These are phyloP conservation scores for Trichoderma aggressivum DNA, from an alignment of 2,329 filamentous ascomycete species.

Conservation along the genomic window DNA sequence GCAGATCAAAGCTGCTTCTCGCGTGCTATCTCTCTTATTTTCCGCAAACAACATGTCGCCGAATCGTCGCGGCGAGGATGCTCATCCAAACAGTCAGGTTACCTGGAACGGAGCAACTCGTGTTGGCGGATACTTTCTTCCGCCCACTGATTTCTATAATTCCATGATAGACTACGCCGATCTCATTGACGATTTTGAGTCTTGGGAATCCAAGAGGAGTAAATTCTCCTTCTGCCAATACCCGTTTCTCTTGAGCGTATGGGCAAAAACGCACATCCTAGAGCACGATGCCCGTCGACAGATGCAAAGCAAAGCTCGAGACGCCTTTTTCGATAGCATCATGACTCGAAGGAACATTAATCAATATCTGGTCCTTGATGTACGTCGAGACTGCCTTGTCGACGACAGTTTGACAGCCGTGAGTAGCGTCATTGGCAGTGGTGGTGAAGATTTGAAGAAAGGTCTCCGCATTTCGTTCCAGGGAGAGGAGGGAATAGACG, in stretches of 20 bases:
- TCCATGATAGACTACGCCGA: conserved; percentile 83
- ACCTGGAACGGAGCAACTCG: conserved; percentile 25
- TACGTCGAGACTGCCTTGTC: conserved; percentile 80
- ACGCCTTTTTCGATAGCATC: conserved; percentile 89
- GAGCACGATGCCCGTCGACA: conserved; percentile 84
- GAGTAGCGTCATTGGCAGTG: conserved; percentile 77
- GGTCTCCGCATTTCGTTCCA: conserved; percentile 79
- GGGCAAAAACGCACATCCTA: conserved; percentile 86
- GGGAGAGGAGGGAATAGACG: conserved; percentile 88
- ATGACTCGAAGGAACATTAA: conserved; percentile 70
- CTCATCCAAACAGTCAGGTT: conserved; percentile 13
- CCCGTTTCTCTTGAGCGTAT: conserved; percentile 86
- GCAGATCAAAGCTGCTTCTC: conserved; percentile 79
- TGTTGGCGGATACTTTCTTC: conserved; percentile 62
- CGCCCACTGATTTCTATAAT: conserved; percentile 84
- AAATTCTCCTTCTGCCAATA: conserved; percentile 91
- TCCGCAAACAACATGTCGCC: conserved; percentile 66
- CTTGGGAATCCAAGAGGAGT: conserved; percentile 72
- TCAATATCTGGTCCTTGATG: conserved; percentile 72
- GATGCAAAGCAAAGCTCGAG: conserved; percentile 83
- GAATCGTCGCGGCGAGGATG: conserved; percentile 34
- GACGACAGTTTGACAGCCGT: conserved; percentile 84
- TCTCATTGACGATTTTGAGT: conserved; percentile 78
- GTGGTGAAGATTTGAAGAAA: conserved; percentile 85
- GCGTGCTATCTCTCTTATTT: conserved; percentile 77